Evolutionary conservation across 495 filamentous ascomycete genomes (phyloP), one percentile per base, ranked within the genome.

Genomic region (Neurospora hispaniola): DNA sequence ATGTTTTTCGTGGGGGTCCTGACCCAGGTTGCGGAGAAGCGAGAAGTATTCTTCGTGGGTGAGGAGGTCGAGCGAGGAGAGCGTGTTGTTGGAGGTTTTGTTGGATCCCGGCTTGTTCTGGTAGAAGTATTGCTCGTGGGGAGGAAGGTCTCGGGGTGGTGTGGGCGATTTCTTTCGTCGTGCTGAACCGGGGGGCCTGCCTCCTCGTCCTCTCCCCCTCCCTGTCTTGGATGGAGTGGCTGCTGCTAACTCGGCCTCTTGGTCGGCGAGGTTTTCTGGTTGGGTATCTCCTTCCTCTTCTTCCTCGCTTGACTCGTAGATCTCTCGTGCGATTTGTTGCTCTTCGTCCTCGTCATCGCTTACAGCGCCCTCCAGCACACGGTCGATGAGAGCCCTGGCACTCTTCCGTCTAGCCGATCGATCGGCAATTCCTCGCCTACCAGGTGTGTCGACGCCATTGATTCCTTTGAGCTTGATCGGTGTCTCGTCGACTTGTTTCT

Each of bases 21-120:
- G 83, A 12, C 16, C 12, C 14, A 35, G 12, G 12, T 62, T 27
- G 18, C 86, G 86, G 31, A 93, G 83, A 44, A 92, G 79, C 43
- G 89, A 86, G 77, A 96, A 96, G 81, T 96, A 98, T 76, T 97
- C 92, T 72, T 98, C 94, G 76, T 97, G 94, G 27, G 90, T 93
- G 48, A 98, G 88, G 27, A 96, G 84, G 6, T 88, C 81, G 31
- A 95, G 83, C 48, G 93, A 91, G 54, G 91, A 86, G 9, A 98
- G 85, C 16, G 88, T 97, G 76, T 94, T 96, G 78, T 91, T 92
- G 10, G 94, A 97, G 6, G 95, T 97, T 78, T 94, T 93, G 66
- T 86, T 82, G 5, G 89, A 86, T 23, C 92, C 93, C 18, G 93
- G 89, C 42, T 92, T 90, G 80, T 97, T 97, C 76, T 98, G 91